Conservation (phyloP, 108 stramenopile species). For the Hondaea fermentalgiana region DNA sequence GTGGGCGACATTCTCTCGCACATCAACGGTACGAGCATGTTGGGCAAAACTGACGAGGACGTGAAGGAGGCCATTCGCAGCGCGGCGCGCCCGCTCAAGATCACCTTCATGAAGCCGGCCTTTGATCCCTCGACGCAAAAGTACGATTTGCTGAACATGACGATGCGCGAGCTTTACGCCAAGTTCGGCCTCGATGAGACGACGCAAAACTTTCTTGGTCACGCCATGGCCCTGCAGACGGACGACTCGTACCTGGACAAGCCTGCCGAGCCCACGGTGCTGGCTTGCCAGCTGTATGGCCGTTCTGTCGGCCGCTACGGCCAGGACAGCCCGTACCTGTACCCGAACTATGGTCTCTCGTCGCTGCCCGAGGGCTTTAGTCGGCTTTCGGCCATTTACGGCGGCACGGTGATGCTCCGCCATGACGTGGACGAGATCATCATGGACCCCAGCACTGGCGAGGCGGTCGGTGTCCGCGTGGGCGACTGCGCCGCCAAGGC, state of each 20-base stretch:
- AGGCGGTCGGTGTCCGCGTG: slow-evolving; percentile 77
- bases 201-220: slow-evolving; percentile 95
- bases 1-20: background rate
- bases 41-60: background rate
- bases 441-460: slow-evolving; percentile 62
- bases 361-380: slow-evolving; percentile 97
- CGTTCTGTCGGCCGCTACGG: slow-evolving; percentile 85
- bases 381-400: slow-evolving; percentile 94
- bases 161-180: slow-evolving; percentile 83
- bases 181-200: slow-evolving; percentile 81
- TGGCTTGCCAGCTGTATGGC: slow-evolving; percentile 82
- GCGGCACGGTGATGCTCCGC: slow-evolving; percentile 98
- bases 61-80: background rate
- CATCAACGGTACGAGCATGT: background rate
- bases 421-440: slow-evolving; percentile 90
- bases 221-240: slow-evolving; percentile 93
- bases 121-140: slow-evolving; percentile 64
- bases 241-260: slow-evolving; percentile 82
- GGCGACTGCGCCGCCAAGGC: slow-evolving; percentile 83
- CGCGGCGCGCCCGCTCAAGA: background rate
- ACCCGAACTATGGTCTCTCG: slow-evolving; percentile 94
- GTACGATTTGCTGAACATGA: slow-evolving; percentile 76
- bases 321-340: slow-evolving; percentile 87
- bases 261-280: slow-evolving; percentile 76
- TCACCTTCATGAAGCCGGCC: slow-evolving; percentile 17